Evolutionary conservation across 164 flowering plant genomes (phyloP).

Genomic region (Warburgia ugandensis): DNA sequence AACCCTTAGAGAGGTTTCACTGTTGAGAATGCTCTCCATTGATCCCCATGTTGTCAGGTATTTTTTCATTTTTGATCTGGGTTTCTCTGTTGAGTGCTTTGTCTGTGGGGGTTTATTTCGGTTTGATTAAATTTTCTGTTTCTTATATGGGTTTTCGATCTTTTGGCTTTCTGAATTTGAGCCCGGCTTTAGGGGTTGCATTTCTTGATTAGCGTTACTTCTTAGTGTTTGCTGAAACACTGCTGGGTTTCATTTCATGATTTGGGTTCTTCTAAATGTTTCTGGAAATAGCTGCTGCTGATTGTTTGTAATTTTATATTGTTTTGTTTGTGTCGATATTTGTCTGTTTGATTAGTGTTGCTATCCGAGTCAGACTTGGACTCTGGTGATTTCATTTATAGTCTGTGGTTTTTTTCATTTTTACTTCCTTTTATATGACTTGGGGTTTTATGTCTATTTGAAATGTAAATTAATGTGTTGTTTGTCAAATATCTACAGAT

Average conservation of each 20-base stretch:
- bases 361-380: no score
- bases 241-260: no score
- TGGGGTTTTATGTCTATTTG: background rate
- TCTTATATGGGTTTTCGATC: background rate
- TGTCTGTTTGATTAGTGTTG: no score
- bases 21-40: conserved; percentile 76
- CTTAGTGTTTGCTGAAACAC: no score
- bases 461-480: background rate
- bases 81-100: background rate
- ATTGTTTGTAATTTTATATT: no score
- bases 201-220: no score
- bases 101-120: conserved; percentile 1
- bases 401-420: no score
- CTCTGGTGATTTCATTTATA: no score
- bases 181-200: background rate
- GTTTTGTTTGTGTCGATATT: no score
- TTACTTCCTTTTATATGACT: background rate
- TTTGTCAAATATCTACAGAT: no score
- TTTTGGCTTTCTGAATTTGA: background rate
- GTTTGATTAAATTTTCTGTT: background rate
- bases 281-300: no score
- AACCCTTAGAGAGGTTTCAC: conserved; percentile 84
- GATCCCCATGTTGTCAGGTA: conserved; percentile 90
- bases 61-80: background rate
- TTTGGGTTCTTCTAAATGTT: no score